phyloP scores from a whole-genome alignment of 106 monocot species.

The Acorus gramineus region DNA sequence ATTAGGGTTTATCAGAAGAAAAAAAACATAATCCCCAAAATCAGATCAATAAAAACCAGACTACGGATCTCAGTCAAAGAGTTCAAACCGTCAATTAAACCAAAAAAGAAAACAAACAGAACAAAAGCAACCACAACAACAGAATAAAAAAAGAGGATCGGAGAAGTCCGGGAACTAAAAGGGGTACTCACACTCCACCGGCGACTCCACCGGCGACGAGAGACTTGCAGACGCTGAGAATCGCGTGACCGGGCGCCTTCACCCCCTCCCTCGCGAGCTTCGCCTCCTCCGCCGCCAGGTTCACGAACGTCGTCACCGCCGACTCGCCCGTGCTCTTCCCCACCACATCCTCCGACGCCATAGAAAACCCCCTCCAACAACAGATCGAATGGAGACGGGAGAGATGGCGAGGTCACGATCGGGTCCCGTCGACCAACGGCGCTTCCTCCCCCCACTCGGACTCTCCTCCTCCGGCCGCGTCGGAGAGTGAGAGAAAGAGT shows the following conservation, averaged over 20 bases:
- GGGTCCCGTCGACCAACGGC: no score
- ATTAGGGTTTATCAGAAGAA: no score
- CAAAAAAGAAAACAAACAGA: background rate
- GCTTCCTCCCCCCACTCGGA: background rate
- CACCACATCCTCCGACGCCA: slow-evolving; percentile 95
- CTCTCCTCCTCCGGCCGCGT: background rate
- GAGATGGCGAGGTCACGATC: no score
- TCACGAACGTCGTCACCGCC: slow-evolving; percentile 84
- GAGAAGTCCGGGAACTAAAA: background rate
- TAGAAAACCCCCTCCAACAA: slow-evolving; percentile 5
- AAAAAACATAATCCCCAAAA: no score
- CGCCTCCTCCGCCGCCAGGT: slow-evolving; percentile 84
- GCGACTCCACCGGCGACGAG: slow-evolving; percentile 89
- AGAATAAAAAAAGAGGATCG: background rate
- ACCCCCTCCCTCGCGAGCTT: slow-evolving; percentile 91
- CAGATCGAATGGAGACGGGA: no score
- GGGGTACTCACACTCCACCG: slow-evolving; percentile 73
- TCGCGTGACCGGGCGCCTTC: slow-evolving; percentile 68
- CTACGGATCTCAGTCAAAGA: no score
- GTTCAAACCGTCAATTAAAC: no score
- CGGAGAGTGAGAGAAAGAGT: background rate
- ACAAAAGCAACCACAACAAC: background rate
- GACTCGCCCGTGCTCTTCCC: slow-evolving; percentile 81
- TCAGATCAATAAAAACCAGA: no score
- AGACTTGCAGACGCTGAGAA: slow-evolving; percentile 76